A percentile compares a stretch with the other conserved stretches of the same genome.
These are phyloP conservation scores for Pythium biforme DNA, from an alignment of 352 stramenopile species.

Conservation along the genomic window DNA sequence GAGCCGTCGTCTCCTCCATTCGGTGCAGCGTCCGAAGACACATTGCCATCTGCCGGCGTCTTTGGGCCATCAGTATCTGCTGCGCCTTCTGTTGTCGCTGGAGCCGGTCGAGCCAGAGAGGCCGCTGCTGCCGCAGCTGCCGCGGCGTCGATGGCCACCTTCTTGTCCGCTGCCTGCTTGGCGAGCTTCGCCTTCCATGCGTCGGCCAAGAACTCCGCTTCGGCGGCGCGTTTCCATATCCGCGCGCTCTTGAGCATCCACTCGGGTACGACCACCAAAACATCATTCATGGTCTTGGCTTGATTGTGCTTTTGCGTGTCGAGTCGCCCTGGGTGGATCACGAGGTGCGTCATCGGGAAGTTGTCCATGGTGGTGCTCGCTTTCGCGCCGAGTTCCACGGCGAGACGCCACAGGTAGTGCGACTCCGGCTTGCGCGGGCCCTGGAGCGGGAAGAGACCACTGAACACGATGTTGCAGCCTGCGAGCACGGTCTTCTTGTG, in stretches of 20 bases:
- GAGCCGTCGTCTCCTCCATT: background rate
- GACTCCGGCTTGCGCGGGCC: constrained; percentile 53
- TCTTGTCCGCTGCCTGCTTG: constrained; percentile 3
- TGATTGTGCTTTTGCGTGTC: constrained; percentile 83
- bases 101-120: background rate
- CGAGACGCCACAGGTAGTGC: constrained; percentile 77
- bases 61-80: background rate
- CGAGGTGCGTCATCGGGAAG: constrained; percentile 80
- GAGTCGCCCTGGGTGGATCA: constrained; percentile 77
- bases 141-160: no score
- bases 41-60: background rate
- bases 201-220: constrained; percentile 70
- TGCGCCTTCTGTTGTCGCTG: background rate
- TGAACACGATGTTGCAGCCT: constrained; percentile 76
- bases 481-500: constrained; percentile 67
- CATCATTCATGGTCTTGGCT: constrained; percentile 55
- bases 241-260: constrained; percentile 81
- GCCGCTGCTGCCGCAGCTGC: background rate
- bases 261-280: constrained; percentile 69
- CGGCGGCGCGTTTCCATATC: constrained; percentile 57
- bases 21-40: background rate
- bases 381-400: constrained; percentile 60
- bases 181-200: constrained; percentile 53
- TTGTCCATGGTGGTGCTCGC: constrained; percentile 70
- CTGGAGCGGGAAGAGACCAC: constrained; percentile 71